These are phyloP conservation scores for Dimocarpus longan DNA, from an alignment of 345 rosid genomes.

Conservation along the genomic window DNA sequence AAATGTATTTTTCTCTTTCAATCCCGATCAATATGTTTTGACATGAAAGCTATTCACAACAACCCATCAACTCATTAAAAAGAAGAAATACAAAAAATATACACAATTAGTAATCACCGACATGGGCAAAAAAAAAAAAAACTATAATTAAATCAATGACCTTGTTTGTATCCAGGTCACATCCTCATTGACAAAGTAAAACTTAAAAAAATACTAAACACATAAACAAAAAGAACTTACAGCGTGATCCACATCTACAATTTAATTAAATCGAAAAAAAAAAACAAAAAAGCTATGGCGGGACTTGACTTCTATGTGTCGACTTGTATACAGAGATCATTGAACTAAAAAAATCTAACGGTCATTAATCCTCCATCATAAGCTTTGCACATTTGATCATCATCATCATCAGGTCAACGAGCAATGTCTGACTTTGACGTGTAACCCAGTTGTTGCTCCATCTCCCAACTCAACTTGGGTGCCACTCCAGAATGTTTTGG, in stretches of 20 bases:
- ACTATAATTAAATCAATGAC: conserved; percentile 17
- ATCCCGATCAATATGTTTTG: conserved; percentile 29
- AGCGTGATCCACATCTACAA: conserved; percentile 26
- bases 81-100: background rate
- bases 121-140: background rate
- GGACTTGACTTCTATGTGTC: conserved; percentile 12
- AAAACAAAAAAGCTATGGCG: conserved; percentile 28
- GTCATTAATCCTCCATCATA: conserved; percentile 21
- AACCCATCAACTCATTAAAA: conserved; percentile 28
- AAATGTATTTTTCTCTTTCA: background rate
- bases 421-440: conserved; percentile 50
- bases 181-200: conserved; percentile 17
- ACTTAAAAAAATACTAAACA: background rate
- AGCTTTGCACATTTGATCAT: background rate
- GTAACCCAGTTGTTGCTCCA: conserved; percentile 61
- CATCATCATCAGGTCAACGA: conserved; percentile 40
- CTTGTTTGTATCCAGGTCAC: conserved; percentile 14
- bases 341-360: conserved; percentile 2
- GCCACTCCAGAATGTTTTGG: conserved; percentile 54
- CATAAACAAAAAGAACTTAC: conserved; percentile 1
- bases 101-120: conserved; percentile 29
- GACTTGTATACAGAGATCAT: conserved; percentile 14
- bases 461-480: conserved; percentile 61
- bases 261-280: background rate
- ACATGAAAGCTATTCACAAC: conserved; percentile 39